These are phyloP conservation scores for Trebouxia sp. DNA, from an alignment of 139 green algal genomes.

Conservation along the genomic window DNA sequence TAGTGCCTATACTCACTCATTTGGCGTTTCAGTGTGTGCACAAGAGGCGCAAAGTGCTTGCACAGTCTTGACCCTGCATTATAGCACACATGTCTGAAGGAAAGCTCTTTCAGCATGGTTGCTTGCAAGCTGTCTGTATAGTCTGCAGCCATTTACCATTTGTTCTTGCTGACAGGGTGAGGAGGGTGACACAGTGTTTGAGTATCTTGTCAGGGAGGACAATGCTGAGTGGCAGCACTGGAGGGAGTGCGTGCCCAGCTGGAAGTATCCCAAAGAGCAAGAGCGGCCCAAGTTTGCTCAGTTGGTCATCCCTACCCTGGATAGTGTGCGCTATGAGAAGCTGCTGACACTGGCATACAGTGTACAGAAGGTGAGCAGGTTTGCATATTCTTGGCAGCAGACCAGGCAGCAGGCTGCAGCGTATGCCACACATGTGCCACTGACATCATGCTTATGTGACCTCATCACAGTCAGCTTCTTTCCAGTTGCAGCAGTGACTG, in stretches of 20 bases:
- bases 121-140: neutral
- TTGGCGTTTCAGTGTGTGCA: neutral
- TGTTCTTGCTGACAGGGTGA: constrained; percentile 13
- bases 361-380: constrained; percentile 69
- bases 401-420: no score
- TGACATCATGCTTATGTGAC: no score
- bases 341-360: constrained; percentile 77
- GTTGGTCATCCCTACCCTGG: constrained; percentile 91
- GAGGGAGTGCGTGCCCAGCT: constrained; percentile 74
- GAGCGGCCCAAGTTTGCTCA: constrained; percentile 86
- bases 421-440: no score
- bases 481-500: no score
- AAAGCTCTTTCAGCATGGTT: no score
- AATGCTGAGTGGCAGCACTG: constrained; percentile 80
- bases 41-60: neutral
- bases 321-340: constrained; percentile 83
- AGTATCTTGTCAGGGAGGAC: constrained; percentile 80
- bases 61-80: neutral
- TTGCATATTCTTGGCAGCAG: no score
- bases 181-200: constrained; percentile 73
- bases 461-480: no score
- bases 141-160: neutral
- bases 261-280: constrained; percentile 77
- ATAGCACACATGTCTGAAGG: neutral
- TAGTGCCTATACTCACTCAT: neutral